Conservation (phyloP, 176 grass and related monocot genomes). For the Phyllostachys edulis region DNA sequence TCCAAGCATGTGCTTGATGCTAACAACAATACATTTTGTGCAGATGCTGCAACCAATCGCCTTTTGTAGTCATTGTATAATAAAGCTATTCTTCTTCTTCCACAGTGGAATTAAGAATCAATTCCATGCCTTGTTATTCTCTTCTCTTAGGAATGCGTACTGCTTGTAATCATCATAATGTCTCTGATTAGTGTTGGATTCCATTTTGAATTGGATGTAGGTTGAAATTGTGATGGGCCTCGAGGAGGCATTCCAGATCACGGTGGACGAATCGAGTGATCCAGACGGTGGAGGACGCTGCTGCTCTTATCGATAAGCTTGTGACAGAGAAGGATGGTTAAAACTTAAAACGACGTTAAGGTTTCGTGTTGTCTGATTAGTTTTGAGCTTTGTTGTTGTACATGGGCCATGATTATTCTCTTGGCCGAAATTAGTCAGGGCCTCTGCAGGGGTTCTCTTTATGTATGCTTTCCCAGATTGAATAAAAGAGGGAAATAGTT, state of each 20-base stretch:
- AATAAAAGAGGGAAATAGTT: slow-evolving; percentile 29
- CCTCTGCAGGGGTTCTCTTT: background rate
- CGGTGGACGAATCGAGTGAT: slow-evolving; percentile 64
- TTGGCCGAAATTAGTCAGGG: slow-evolving; percentile 10
- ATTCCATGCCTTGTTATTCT: background rate
- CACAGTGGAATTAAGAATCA: background rate
- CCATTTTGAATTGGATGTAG: slow-evolving; percentile 24
- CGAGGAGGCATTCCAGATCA: slow-evolving; percentile 74
- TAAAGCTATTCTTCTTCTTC: background rate
- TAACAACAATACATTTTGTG: background rate
- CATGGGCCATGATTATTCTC: background rate
- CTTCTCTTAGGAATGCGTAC: background rate
- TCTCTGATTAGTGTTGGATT: background rate
- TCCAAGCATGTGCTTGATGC: background rate
- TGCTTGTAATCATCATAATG: background rate
- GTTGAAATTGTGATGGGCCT: slow-evolving; percentile 80
- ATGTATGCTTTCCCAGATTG: background rate
- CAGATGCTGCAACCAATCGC: background rate
- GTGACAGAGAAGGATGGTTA: slow-evolving; percentile 43
- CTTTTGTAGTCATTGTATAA: background rate
- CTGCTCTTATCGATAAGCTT: slow-evolving; percentile 63
- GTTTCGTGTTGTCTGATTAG: background rate
- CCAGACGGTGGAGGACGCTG: slow-evolving; percentile 57
- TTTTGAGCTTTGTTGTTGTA: background rate
- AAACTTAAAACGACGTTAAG: background rate